Conservation (phyloP, 1,284 basidiomycete genomes). For the Mycena sp. region DNA sequence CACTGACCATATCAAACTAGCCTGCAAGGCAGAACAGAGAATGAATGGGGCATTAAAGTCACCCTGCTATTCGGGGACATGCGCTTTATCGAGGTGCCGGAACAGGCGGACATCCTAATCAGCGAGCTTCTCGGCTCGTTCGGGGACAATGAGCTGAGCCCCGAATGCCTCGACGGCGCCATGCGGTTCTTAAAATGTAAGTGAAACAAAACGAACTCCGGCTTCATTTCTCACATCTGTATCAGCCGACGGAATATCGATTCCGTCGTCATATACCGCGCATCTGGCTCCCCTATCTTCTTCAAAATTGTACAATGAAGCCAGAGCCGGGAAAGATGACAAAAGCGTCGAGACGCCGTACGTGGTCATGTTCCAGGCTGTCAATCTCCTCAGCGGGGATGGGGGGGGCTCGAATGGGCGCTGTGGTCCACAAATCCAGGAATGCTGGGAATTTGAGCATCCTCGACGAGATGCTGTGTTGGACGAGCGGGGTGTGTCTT, state of each 20-base stretch:
- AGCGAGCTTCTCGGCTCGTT: conserved; percentile 97
- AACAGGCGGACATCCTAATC: conserved; percentile 92
- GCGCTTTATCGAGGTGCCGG: conserved; percentile 83
- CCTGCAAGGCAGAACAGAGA: conserved; percentile 80
- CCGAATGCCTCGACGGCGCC: conserved; percentile 97
- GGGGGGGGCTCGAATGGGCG: conserved; percentile 65
- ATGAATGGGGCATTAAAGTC: conserved; percentile 89
- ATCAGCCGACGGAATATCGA: conserved; percentile 91
- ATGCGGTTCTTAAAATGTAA: conserved; percentile 89
- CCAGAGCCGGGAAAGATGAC: conserved; percentile 67
- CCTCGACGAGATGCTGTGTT: conserved; percentile 83
- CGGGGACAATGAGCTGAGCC: conserved; percentile 98
- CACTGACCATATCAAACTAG: conserved; percentile 50
- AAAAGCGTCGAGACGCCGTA: conserved; percentile 92
- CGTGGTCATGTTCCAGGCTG: conserved; percentile 97
- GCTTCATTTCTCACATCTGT: conserved; percentile 13
- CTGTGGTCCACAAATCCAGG: conserved; percentile 88
- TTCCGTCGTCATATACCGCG: conserved; percentile 95
- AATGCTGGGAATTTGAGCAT: conserved; percentile 98
- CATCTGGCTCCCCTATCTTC: conserved; percentile 95
- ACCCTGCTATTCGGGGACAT: conserved; percentile 93
- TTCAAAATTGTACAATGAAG: conserved; percentile 90
- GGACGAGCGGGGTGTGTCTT: conserved; percentile 70
- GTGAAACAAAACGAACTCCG: conserved; percentile 43
- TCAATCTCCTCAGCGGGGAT: conserved; percentile 86